Evolutionary conservation across 164 flowering plant genomes (phyloP).

Genomic region (Santalum album): DNA sequence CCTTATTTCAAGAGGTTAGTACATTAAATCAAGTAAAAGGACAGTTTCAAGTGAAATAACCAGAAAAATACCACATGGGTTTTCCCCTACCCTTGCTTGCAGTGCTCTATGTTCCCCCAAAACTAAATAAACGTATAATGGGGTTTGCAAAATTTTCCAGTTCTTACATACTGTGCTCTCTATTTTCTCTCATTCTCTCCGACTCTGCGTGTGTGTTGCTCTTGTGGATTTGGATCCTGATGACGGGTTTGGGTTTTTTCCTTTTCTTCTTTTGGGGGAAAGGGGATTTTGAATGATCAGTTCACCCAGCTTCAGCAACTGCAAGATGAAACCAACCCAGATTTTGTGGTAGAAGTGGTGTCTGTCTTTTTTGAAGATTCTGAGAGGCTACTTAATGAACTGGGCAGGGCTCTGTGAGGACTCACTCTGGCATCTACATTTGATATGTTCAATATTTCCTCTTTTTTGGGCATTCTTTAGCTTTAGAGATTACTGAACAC

Average conservation of each 20-base stretch:
- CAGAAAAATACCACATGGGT: not conserved
- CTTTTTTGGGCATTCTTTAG: not conserved
- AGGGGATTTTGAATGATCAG: conserved; percentile 65
- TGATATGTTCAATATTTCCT: not conserved
- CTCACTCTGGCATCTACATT: not conserved
- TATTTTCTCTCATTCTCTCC: not conserved
- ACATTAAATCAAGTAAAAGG: not conserved
- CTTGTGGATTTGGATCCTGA: conserved; percentile 9
- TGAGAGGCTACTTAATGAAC: conserved; percentile 55
- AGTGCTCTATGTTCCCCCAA: not conserved
- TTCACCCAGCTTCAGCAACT: conserved; percentile 57
- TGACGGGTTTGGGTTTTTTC: conserved; percentile 7
- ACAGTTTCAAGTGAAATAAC: not conserved
- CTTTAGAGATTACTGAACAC: not conserved
- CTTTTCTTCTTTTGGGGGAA: too few species aligned
- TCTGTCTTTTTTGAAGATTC: conserved; percentile 69
- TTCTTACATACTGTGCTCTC: not conserved
- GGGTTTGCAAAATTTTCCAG: not conserved
- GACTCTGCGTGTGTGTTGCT: too few species aligned
- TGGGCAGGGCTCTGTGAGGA: conserved; percentile 45
- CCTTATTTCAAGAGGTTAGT: conserved; percentile 32
- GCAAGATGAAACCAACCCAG: conserved; percentile 75
- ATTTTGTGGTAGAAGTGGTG: conserved; percentile 66
- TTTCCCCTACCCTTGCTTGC: not conserved
- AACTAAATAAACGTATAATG: too few species aligned